Evolutionary conservation across 2,329 filamentous ascomycete species (phyloP).

Genomic region (Coniochaeta sp.): DNA sequence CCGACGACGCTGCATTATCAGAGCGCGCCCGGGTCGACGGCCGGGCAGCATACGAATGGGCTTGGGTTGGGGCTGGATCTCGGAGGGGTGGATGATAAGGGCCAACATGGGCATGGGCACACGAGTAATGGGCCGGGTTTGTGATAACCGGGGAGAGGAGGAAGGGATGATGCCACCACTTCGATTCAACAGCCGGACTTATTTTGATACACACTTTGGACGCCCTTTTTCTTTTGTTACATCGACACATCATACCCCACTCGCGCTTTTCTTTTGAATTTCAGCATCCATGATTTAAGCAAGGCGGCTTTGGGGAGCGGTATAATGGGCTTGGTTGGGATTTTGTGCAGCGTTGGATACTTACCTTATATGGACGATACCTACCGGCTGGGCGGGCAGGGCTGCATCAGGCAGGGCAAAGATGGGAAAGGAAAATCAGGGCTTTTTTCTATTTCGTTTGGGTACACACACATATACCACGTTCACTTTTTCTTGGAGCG

Average conservation of each 20-base stretch:
- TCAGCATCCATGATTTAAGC: background rate
- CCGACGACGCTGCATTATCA: slow-evolving; percentile 4
- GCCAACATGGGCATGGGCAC: background rate
- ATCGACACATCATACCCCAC: background rate
- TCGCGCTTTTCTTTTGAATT: background rate
- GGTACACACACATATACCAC: slow-evolving; percentile 2
- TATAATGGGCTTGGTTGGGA: background rate
- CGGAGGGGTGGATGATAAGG: background rate
- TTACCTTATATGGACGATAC: background rate
- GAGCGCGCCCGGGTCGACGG: background rate
- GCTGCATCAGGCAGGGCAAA: background rate
- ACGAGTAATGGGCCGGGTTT: background rate
- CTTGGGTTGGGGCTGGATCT: background rate
- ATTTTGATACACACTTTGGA: too few species aligned
- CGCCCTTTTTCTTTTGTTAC: background rate
- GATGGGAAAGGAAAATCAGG: background rate
- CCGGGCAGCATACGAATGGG: background rate
- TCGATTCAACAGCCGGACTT: background rate
- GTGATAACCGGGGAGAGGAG: background rate
- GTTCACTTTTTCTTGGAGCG: background rate
- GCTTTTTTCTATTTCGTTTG: too few species aligned
- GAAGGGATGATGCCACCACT: background rate
- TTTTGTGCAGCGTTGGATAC: too few species aligned
- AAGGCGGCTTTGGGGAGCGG: background rate
- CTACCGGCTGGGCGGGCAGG: too few species aligned